These are phyloP conservation scores for Fusarium bactridioides DNA, from an alignment of 2,329 filamentous ascomycete species.

Conservation along the genomic window DNA sequence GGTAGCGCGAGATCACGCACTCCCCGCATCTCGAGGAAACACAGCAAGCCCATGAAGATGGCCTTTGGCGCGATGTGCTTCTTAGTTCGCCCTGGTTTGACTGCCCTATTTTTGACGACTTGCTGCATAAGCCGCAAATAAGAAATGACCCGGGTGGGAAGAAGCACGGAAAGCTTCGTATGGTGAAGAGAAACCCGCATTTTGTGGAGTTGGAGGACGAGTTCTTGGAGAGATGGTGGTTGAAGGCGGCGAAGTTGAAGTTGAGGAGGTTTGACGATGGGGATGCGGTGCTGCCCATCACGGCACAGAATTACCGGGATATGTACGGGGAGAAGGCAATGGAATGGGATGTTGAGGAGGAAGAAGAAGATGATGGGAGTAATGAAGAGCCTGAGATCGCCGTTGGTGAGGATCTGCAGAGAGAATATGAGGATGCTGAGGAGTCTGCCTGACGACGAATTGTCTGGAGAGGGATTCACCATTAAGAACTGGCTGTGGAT, in stretches of 20 bases:
- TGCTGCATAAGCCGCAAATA: slow-evolving; percentile 8
- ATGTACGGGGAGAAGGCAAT: slow-evolving; percentile 3
- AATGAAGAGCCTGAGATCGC: neutral
- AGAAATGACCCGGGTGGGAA: neutral
- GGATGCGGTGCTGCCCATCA: slow-evolving; percentile 21
- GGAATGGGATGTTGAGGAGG: neutral
- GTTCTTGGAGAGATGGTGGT: slow-evolving; percentile 40
- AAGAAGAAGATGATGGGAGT: too few species aligned
- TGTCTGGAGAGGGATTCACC: neutral
- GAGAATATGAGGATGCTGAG: neutral
- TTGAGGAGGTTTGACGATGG: slow-evolving; percentile 32
- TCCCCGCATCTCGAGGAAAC: slow-evolving; percentile 20
- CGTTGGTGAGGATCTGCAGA: neutral
- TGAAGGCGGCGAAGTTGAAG: slow-evolving; percentile 23
- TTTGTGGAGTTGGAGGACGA: slow-evolving; percentile 32
- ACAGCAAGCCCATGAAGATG: slow-evolving; percentile 32
- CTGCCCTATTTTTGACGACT: slow-evolving; percentile 36
- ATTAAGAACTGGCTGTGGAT: neutral
- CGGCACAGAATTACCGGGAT: neutral
- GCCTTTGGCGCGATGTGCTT: slow-evolving; percentile 36
- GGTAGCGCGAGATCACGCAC: slow-evolving; percentile 41
- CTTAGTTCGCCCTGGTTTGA: slow-evolving; percentile 41
- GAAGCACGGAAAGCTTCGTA: neutral
- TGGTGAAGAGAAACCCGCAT: neutral
- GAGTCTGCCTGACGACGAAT: neutral